These are phyloP conservation scores for Chrysoporthe puriensis DNA, from an alignment of 2,329 filamentous ascomycete genomes.

Conservation along the genomic window DNA sequence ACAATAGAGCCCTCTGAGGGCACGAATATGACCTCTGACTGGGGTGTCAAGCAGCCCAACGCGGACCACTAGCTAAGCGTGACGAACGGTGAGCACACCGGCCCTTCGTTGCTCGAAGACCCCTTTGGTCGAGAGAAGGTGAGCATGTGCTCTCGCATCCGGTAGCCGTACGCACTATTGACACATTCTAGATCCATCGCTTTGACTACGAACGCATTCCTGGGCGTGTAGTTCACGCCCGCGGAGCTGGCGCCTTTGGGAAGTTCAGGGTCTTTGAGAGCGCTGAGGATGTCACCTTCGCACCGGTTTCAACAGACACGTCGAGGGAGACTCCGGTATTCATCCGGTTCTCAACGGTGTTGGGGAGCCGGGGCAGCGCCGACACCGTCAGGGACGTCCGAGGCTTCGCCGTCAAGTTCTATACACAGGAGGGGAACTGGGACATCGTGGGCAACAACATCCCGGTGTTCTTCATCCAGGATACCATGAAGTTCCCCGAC, in stretches of 20 bases:
- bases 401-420: slow-evolving; percentile 79
- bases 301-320: slow-evolving; percentile 68
- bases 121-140: slow-evolving; percentile 75
- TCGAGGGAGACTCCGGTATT: slow-evolving; percentile 66
- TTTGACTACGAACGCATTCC: slow-evolving; percentile 66
- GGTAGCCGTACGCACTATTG: not conserved
- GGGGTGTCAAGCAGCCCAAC: slow-evolving; percentile 71
- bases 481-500: slow-evolving; percentile 75
- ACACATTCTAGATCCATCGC: slow-evolving; percentile 60
- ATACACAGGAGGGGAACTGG: slow-evolving; percentile 79
- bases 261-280: slow-evolving; percentile 70
- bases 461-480: slow-evolving; percentile 77
- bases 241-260: slow-evolving; percentile 39
- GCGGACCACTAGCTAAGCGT: slow-evolving; percentile 79
- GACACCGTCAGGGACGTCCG: slow-evolving; percentile 84
- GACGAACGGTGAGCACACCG: slow-evolving; percentile 63
- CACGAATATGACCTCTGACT: slow-evolving; percentile 73
- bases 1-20: slow-evolving; percentile 62
- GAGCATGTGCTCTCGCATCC: not conserved
- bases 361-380: slow-evolving; percentile 74
- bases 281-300: slow-evolving; percentile 64
- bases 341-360: slow-evolving; percentile 76
- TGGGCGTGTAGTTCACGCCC: slow-evolving; percentile 39
- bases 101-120: slow-evolving; percentile 73
- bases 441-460: slow-evolving; percentile 77